Conservation (phyloP, 352 stramenopile genomes). For the Hyaloperonospora arabidopsidis region DNA sequence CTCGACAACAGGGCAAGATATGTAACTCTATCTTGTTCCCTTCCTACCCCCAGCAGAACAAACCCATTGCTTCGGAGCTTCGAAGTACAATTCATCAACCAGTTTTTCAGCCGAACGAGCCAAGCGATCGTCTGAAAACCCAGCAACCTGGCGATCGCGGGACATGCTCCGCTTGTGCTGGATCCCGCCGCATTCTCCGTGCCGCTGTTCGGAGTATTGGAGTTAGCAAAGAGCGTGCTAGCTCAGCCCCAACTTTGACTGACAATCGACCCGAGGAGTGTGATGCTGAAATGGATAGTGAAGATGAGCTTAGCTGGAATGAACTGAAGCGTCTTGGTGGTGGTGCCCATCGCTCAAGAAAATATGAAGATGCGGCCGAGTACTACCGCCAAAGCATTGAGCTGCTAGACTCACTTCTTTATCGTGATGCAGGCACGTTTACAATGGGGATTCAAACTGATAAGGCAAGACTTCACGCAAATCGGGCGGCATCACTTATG, state of each 20-base stretch:
- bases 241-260: slow-evolving; percentile 12
- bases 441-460: slow-evolving; percentile 47
- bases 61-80: not conserved
- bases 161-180: slow-evolving; percentile 16
- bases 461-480: slow-evolving; percentile 76
- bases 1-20: slow-evolving; percentile 1
- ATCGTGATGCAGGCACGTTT: slow-evolving; percentile 24
- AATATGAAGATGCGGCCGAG: slow-evolving; percentile 51
- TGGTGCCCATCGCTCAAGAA: slow-evolving; percentile 31
- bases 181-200: slow-evolving; percentile 27
- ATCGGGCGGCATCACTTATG: slow-evolving; percentile 69
- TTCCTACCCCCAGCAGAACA: slow-evolving; percentile 1
- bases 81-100: slow-evolving; percentile 1
- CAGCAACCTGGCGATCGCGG: not conserved
- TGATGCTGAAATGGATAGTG: slow-evolving; percentile 28
- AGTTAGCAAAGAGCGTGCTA: slow-evolving; percentile 8
- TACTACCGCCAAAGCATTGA: slow-evolving; percentile 51
- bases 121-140: slow-evolving; percentile 6
- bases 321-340: slow-evolving; percentile 58
- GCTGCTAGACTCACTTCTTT: slow-evolving; percentile 35
- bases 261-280: slow-evolving; percentile 5
- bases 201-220: slow-evolving; percentile 23
- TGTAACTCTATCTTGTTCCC: slow-evolving; percentile 1
- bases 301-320: slow-evolving; percentile 42
- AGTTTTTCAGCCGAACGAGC: not conserved